A percentile compares a stretch with the other conserved stretches of the same genome.
These are phyloP conservation scores for Pseudodiploospora longispora DNA, from an alignment of 2,329 filamentous ascomycete genomes.

Conservation along the genomic window DNA sequence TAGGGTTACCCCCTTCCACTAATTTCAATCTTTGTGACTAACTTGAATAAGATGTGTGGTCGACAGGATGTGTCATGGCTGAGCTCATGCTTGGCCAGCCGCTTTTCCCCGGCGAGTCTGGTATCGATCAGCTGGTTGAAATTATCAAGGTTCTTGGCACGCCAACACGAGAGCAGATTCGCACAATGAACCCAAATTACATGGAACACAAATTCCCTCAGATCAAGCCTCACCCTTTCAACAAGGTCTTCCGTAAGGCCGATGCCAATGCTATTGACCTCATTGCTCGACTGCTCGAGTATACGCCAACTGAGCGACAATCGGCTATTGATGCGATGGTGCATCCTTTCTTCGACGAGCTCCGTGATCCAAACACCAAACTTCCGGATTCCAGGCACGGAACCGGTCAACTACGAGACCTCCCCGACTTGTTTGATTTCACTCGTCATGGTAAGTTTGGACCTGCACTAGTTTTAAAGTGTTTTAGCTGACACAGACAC, in stretches of 20 bases:
- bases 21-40: slow-evolving; percentile 3
- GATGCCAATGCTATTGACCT: slow-evolving; percentile 88
- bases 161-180: slow-evolving; percentile 93
- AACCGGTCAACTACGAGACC: slow-evolving; percentile 67
- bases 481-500: slow-evolving; percentile 5
- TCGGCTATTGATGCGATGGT: slow-evolving; percentile 95
- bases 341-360: slow-evolving; percentile 96
- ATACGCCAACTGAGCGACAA: slow-evolving; percentile 91
- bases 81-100: slow-evolving; percentile 98
- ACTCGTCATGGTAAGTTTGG: slow-evolving; percentile 74
- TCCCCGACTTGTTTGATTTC: slow-evolving; percentile 89
- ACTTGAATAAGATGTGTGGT: slow-evolving; percentile 88
- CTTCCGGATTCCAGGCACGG: slow-evolving; percentile 91
- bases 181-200: slow-evolving; percentile 99
- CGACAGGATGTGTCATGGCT: slow-evolving; percentile 97
- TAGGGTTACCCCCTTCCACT: slow-evolving; percentile 39
- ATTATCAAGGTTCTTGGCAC: slow-evolving; percentile 99
- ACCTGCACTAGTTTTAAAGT: neutral
- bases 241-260: slow-evolving; percentile 97
- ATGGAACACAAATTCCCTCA: slow-evolving; percentile 99
- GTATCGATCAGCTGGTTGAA: slow-evolving; percentile 96
- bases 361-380: slow-evolving; percentile 83
- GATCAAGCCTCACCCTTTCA: slow-evolving; percentile 98
- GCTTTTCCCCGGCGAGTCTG: slow-evolving; percentile 94
- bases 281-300: slow-evolving; percentile 88